Percentiles rank a stretch among this genome's conserved stretches.
phyloP scores from a whole-genome alignment of 2,329 filamentous ascomycete genomes.

The Neofusicoccum cordaticola region DNA sequence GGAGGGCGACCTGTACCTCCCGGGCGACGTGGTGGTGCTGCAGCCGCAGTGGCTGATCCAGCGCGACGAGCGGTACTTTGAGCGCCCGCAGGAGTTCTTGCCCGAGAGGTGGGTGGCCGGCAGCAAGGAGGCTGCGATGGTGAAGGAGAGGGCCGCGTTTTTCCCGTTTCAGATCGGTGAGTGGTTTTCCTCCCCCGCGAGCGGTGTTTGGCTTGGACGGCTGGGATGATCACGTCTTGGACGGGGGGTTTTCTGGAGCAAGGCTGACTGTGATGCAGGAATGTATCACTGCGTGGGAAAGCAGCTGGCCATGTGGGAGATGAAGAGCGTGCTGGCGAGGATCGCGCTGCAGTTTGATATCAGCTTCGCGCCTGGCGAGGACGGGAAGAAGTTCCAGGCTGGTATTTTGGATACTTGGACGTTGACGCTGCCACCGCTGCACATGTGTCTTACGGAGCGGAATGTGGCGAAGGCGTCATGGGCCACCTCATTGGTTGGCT shows the following conservation, averaged over 20 bases:
- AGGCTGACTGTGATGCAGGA: conserved; percentile 45
- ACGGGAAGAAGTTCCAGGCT: conserved; percentile 30
- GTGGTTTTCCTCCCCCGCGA: neutral
- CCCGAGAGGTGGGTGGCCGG: conserved; percentile 29
- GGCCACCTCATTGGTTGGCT: too few species aligned
- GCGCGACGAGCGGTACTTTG: conserved; percentile 23
- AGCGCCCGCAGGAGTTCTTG: conserved; percentile 25
- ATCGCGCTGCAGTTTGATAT: conserved; percentile 62
- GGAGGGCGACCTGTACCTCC: conserved; percentile 31
- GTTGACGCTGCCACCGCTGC: neutral
- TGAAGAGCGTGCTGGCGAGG: conserved; percentile 61
- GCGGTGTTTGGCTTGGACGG: too few species aligned
- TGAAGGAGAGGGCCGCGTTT: conserved; percentile 26
- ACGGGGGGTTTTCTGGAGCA: too few species aligned
- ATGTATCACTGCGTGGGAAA: conserved; percentile 72
- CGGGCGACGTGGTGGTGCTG: conserved; percentile 29
- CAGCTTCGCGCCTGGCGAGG: conserved; percentile 35
- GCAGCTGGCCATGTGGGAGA: conserved; percentile 65
- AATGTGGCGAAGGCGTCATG: neutral
- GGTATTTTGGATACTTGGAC: conserved; percentile 35
- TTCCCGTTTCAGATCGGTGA: conserved; percentile 15
- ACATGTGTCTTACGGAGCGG: neutral
- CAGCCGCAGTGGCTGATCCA: conserved; percentile 32
- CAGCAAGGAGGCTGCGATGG: conserved; percentile 30
- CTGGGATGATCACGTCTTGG: too few species aligned